Percentiles rank a stretch among this genome's conserved stretches.
phyloP scores from a whole-genome alignment of 225 moss, liverwort and hornwort species.

The Ulota crispa region DNA sequence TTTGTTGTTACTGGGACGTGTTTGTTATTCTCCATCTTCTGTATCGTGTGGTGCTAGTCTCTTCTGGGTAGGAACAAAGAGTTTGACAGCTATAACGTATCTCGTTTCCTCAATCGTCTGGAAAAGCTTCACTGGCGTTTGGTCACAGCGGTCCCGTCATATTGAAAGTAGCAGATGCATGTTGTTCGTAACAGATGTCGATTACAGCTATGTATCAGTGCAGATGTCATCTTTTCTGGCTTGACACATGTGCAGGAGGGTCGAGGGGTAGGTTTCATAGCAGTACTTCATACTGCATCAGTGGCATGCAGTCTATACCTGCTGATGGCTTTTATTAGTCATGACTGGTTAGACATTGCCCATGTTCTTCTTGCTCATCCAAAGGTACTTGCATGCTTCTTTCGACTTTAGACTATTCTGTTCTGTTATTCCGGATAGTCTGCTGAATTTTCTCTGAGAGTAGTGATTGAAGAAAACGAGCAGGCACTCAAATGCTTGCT shows the following conservation, averaged over 20 bases:
- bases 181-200: not conserved
- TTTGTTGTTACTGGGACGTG: constrained; percentile 23
- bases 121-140: constrained; percentile 12
- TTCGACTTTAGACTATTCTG: not conserved
- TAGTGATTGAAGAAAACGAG: constrained; percentile 9
- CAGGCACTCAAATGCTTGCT: constrained; percentile 7
- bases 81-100: constrained; percentile 14
- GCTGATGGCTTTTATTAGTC: constrained; percentile 91
- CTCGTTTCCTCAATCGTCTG: not conserved
- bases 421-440: constrained; percentile 4
- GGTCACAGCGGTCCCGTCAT: constrained; percentile 4
- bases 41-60: not conserved
- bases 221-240: constrained; percentile 4
- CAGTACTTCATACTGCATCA: constrained; percentile 91
- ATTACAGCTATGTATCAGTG: constrained; percentile 18
- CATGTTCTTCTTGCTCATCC: constrained; percentile 95
- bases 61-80: not conserved
- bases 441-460: constrained; percentile 21
- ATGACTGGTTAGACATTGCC: constrained; percentile 96
- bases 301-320: constrained; percentile 96
- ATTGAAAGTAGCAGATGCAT: constrained; percentile 14
- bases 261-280: constrained; percentile 84
- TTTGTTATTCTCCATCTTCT: constrained; percentile 7
- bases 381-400: constrained; percentile 58
- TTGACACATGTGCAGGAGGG: constrained; percentile 63